Base-by-base conservation (phyloP, 139 green algal genomes). In the Picochlorum costavermella region DNA sequence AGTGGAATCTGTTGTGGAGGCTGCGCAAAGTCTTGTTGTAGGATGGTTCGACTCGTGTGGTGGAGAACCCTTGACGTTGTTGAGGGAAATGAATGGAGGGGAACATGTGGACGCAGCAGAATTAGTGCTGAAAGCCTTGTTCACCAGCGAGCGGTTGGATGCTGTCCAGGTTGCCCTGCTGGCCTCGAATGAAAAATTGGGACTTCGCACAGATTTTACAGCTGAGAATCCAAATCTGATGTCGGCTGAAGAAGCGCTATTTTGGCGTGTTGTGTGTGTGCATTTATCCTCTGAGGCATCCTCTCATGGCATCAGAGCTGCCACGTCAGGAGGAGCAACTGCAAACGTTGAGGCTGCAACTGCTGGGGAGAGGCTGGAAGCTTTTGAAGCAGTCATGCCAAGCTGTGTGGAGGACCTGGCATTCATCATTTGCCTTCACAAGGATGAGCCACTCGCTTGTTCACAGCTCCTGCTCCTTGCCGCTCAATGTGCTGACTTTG, bases 311-410 rank as follows among this genome's bases (percentile, higher is more conserved):
- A n/a, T 69, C 23, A 62, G 78, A 9, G 80, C 80, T 5, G 80
- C 77, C 31, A 45, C 50, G 43, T 61, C 66, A 6, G 64, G 40
- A 37, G 77, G 80, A 25, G 63, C 67, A 3, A 50, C 23, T 5
- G 68, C 71, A 30, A 45, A 33, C 48, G 64, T 74, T 16, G 77
- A 84, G 28, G 65, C 65, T 2, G 75, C 79, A 12, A 50, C 33
- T 26, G 75, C 75, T 1, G 56, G 56, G 1, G 78, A 81, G 20
- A 36, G 55, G 6, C 56, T 84, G 2, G 76, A 84, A 36, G 81
- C 78, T 25, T 70, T 89, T 23, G 83, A 89, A 29, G 40, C 50
- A 6, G 68, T 60, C 11, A 65, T 89, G 60, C 83, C 83, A 0
- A 43, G 33, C 16, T 71, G 63, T 1, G 60, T 71, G 26, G 57